phyloP scores from a whole-genome alignment of 2,329 filamentous ascomycete genomes.

The Hawksworthiomyces lignivorus region DNA sequence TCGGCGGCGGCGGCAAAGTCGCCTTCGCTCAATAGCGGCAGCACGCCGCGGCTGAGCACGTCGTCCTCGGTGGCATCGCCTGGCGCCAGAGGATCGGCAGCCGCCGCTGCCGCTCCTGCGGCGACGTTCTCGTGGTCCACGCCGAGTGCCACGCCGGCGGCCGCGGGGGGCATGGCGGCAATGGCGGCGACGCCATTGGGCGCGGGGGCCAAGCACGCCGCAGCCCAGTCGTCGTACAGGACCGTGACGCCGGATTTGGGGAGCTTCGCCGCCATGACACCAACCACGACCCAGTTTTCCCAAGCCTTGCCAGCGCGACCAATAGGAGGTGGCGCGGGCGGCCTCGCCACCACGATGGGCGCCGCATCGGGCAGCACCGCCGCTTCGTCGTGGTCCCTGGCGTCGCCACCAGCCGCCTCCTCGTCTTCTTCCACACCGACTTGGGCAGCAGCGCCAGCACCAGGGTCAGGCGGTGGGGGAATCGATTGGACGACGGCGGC shows the following conservation, averaged over 20 bases:
- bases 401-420: constrained; percentile 26
- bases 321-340: constrained; percentile 13
- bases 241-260: constrained; percentile 53
- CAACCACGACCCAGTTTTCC: constrained; percentile 55
- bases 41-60: constrained; percentile 15
- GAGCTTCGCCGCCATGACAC: constrained; percentile 47
- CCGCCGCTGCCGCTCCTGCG: no score
- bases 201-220: no score
- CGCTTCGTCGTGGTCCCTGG: constrained; percentile 29
- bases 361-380: neutral
- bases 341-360: neutral
- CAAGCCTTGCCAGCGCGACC: constrained; percentile 46
- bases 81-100: neutral
- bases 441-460: constrained; percentile 8
- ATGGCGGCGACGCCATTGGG: no score
- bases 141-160: constrained; percentile 34
- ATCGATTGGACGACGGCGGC: constrained; percentile 43
- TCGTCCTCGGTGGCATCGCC: constrained; percentile 20
- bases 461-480: constrained; percentile 25
- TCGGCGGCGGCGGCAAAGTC: neutral
- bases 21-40: constrained; percentile 1
- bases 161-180: no score
- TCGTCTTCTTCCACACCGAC: no score
- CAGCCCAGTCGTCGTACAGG: constrained; percentile 32
- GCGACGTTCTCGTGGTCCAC: constrained; percentile 59